phyloP scores from a whole-genome alignment of 177 flowering plant species.

The Vitis hybrid region DNA sequence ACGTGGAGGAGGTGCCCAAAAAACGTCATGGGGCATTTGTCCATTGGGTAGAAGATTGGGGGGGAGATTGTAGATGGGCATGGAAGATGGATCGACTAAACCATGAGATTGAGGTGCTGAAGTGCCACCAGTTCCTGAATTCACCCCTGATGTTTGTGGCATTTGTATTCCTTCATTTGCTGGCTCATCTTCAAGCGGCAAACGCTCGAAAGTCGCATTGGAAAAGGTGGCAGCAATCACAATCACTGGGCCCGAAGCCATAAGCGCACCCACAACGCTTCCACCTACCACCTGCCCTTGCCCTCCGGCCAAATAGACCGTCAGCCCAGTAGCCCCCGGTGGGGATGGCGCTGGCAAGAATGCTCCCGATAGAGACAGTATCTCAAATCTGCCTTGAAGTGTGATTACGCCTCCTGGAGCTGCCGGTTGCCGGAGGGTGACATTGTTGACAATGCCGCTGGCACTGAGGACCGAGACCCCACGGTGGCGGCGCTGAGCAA shows the following conservation, averaged over 20 bases:
- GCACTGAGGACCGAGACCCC: constrained; percentile 88
- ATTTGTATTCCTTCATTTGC: constrained; percentile 28
- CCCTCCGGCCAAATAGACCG: constrained; percentile 78
- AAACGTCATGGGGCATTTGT: constrained; percentile 56
- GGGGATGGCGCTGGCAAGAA: constrained; percentile 85
- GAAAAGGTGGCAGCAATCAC: constrained; percentile 78
- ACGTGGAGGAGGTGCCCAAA: constrained; percentile 51
- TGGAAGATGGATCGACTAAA: constrained; percentile 25
- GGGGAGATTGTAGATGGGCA: constrained; percentile 46
- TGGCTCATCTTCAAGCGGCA: constrained; percentile 65
- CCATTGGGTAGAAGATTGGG: constrained; percentile 57
- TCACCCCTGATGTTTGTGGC: constrained; percentile 22
- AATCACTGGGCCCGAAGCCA: constrained; percentile 89
- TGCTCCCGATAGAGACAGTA: constrained; percentile 81
- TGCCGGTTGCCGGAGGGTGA: constrained; percentile 70
- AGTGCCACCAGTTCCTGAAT: constrained; percentile 16
- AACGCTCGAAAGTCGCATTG: constrained; percentile 74
- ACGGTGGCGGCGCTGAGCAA: constrained; percentile 69
- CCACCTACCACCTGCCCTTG: constrained; percentile 96
- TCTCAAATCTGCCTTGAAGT: constrained; percentile 78
- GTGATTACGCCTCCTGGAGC: constrained; percentile 63
- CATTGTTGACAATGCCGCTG: constrained; percentile 74
- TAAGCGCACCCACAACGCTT: constrained; percentile 64
- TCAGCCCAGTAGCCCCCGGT: constrained; percentile 67
- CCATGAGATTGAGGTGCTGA: constrained; percentile 29